Evolutionary conservation across 2,329 filamentous ascomycete species (phyloP).

Genomic region (Aspergillus intermedius): DNA sequence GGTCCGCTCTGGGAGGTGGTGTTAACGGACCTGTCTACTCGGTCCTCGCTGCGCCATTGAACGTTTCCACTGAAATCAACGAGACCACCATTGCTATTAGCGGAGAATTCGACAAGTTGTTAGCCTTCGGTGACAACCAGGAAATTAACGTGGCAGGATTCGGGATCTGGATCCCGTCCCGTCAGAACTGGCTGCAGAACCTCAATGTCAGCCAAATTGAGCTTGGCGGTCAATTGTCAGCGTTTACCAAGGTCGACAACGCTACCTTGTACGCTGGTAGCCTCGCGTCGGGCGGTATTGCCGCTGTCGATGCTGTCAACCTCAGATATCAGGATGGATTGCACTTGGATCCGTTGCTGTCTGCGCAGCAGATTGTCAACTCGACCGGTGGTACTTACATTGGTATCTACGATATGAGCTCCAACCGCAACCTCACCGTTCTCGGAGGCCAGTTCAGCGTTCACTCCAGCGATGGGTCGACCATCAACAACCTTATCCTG

Average conservation of each 20-base stretch:
- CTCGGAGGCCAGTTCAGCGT: conserved; percentile 81
- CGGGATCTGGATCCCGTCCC: conserved; percentile 84
- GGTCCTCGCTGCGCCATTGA: conserved; percentile 72
- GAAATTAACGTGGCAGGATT: conserved; percentile 65
- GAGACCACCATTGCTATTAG: conserved; percentile 74
- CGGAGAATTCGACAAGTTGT: conserved; percentile 69
- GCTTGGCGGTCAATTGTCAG: conserved; percentile 66
- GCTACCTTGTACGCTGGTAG: conserved; percentile 72
- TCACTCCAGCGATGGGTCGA: conserved; percentile 59
- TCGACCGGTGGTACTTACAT: conserved; percentile 49
- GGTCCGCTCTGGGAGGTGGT: conserved; percentile 75
- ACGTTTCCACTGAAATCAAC: conserved; percentile 60
- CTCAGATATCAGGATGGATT: conserved; percentile 44
- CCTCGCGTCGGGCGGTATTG: conserved; percentile 66
- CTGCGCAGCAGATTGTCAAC: conserved; percentile 43
- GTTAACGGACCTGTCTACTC: conserved; percentile 71
- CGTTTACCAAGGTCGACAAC: conserved; percentile 56
- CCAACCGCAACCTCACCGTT: conserved; percentile 72
- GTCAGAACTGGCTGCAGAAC: conserved; percentile 81
- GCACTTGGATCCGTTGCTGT: conserved; percentile 33
- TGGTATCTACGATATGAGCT: conserved; percentile 68
- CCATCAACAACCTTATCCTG: conserved; percentile 72
- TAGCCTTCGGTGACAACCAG: conserved; percentile 56
- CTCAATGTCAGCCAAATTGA: conserved; percentile 58
- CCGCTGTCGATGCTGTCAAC: conserved; percentile 65